Conservation (phyloP, 1,284 basidiomycete genomes). For the Puccinia sorghi region DNA sequence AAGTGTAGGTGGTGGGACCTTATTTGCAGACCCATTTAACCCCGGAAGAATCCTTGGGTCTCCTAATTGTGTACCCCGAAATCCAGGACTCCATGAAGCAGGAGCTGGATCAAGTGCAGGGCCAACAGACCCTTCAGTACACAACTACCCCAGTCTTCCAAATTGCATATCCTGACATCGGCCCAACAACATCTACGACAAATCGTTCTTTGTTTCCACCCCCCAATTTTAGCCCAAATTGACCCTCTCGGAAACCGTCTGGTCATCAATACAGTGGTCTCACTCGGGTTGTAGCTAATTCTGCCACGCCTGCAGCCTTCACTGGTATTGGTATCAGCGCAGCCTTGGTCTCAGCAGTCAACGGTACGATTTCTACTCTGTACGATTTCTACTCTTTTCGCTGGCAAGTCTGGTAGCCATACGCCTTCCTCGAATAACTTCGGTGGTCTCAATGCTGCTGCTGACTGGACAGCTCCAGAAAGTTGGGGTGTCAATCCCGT, state of each 20-base stretch:
- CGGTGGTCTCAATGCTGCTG: too few relatives aligned
- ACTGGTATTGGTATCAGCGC: too few relatives aligned
- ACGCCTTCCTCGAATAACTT: too few relatives aligned
- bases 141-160: slow-evolving; percentile 11
- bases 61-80: slow-evolving; percentile 13
- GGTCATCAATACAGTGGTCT: not conserved
- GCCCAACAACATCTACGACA: not conserved
- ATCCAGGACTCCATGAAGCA: not conserved
- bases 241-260: slow-evolving; percentile 13
- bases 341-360: too few relatives aligned
- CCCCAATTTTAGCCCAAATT: not conserved
- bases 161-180: not conserved
- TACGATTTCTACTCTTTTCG: too few relatives aligned
- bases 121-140: slow-evolving; percentile 11
- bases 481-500: too few relatives aligned
- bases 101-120: not conserved
- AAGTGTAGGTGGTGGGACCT: slow-evolving; percentile 10
- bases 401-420: too few relatives aligned
- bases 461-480: too few relatives aligned
- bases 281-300: not conserved
- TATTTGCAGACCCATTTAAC: slow-evolving; percentile 49
- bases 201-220: slow-evolving; percentile 3
- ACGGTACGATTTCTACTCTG: too few relatives aligned
- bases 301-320: too few relatives aligned
- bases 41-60: slow-evolving; percentile 31